Evolutionary conservation across 352 stramenopile genomes (phyloP), one percentile per base, ranked within the genome.

Genomic region (Phytophthora macrochlamydospora): DNA sequence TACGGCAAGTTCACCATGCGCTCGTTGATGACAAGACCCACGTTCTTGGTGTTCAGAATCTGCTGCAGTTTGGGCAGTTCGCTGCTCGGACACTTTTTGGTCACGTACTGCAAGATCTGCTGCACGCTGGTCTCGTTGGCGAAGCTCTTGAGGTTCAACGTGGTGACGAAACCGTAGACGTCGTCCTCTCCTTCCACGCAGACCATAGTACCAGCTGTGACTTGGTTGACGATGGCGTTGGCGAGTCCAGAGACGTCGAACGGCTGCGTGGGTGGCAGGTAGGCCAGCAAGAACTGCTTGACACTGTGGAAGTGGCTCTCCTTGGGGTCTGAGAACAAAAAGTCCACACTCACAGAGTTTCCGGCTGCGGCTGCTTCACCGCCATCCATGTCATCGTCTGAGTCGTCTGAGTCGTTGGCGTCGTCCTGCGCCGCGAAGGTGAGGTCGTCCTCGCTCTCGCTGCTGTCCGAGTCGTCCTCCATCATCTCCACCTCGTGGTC

Each of bases 1-100:
- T 96, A 94, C 37, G 88, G 88, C 46, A 94, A 69, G 67, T 96
- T 96, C 43, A 94, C 81, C 81, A 96, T 93, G 61, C 88, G 86
- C 56, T 93, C 83, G 59, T 93, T 94, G 44, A 96, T 38, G 28
- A 96, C 69, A 32, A 96, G 73, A 0, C 74, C 88, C 12, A 94
- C 85, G 2, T 68, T 75, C 50, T 88, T 89, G 32, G 68, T 73
- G 48, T 35, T 70, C 30, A 95, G 66, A 38, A 95, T 81, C 56
- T 84, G 58, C 68, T 92, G 71, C 51, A 95, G 76, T 8, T 76
- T 79, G 37, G 69, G 44, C 40, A 76, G 67, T 8, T 90, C 71
- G 8, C 62, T 58, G 8, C 58, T 59, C 7, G 88, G 84, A 55
- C 86, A 93, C 56, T 91, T 87, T 66, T 93, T 91, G 54, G 76